Conservation (phyloP, 2,329 filamentous ascomycete genomes). For the Aureobasidium sp. region DNA sequence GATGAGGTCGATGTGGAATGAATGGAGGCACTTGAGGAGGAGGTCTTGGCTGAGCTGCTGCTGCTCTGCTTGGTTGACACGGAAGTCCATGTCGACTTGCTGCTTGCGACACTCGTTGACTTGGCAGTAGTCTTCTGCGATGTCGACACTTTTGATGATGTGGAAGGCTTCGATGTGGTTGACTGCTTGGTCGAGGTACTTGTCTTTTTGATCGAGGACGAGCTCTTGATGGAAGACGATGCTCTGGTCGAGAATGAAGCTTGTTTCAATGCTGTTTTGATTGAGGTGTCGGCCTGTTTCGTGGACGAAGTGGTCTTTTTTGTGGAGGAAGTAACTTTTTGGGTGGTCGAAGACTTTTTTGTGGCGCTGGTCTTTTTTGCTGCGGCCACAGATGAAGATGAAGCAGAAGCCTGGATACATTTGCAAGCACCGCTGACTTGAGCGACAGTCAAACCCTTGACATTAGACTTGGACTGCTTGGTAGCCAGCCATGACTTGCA, state of each 20-base stretch:
- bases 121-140: not conserved
- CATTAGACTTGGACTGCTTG: slow-evolving; percentile 6
- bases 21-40: not conserved
- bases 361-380: slow-evolving; percentile 2
- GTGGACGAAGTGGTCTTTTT: not conserved
- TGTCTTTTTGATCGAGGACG: not conserved
- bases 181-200: not conserved
- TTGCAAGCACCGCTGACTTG: slow-evolving; percentile 10
- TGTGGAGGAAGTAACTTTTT: not conserved
- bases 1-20: not conserved
- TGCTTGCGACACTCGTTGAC: not conserved
- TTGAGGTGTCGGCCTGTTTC: not conserved
- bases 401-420: slow-evolving; percentile 7
- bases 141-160: not conserved
- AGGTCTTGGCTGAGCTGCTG: not conserved
- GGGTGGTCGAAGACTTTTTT: not conserved
- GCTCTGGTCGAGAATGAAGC: not conserved
- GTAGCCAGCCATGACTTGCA: slow-evolving; percentile 12
- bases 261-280: slow-evolving; percentile 1
- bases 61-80: not conserved
- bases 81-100: not conserved
- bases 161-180: not conserved
- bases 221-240: not conserved
- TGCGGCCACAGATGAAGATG: slow-evolving; percentile 5
- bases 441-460: slow-evolving; percentile 5